phyloP scores from a whole-genome alignment of 805 yeast species.

The Starmerella gropengiesseri region DNA sequence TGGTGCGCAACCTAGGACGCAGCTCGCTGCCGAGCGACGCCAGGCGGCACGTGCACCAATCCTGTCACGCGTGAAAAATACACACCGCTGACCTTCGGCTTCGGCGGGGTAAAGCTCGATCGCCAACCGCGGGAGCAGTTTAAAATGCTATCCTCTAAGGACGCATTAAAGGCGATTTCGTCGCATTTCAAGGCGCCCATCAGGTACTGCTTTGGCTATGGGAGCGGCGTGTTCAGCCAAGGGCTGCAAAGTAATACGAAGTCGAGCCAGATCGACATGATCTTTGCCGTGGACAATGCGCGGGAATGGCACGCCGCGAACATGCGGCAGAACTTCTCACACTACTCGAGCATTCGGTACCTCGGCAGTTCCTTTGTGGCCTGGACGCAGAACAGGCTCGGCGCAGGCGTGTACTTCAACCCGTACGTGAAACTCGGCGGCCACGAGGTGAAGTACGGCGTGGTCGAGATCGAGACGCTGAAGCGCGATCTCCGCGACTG shows the following conservation, averaged over 20 bases:
- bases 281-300: constrained; percentile 68
- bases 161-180: constrained; percentile 37
- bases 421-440: constrained; percentile 67
- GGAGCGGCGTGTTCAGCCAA: constrained; percentile 85
- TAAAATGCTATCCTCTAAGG: constrained; percentile 16
- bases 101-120: not conserved
- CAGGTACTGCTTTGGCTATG: constrained; percentile 80
- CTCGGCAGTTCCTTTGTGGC: constrained; percentile 53
- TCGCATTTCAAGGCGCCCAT: constrained; percentile 60
- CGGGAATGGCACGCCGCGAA: constrained; percentile 68
- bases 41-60: too few relatives aligned
- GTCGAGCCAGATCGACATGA: constrained; percentile 65
- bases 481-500: constrained; percentile 68
- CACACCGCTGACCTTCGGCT: not conserved
- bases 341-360: constrained; percentile 58
- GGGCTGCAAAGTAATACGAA: constrained; percentile 35
- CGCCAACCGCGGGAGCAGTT: not conserved
- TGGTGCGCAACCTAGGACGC: too few relatives aligned
- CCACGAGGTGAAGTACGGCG: constrained; percentile 70
- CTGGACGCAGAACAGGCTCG: constrained; percentile 46
- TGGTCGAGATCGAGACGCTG: constrained; percentile 52
- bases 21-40: too few relatives aligned
- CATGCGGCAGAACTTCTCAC: constrained; percentile 53
- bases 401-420: constrained; percentile 89
- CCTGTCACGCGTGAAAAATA: too few relatives aligned